Percentiles rank a stretch among this genome's conserved stretches.
Conservation (phyloP, 148 eudicot species). For the Persicaria maculosa region DNA sequence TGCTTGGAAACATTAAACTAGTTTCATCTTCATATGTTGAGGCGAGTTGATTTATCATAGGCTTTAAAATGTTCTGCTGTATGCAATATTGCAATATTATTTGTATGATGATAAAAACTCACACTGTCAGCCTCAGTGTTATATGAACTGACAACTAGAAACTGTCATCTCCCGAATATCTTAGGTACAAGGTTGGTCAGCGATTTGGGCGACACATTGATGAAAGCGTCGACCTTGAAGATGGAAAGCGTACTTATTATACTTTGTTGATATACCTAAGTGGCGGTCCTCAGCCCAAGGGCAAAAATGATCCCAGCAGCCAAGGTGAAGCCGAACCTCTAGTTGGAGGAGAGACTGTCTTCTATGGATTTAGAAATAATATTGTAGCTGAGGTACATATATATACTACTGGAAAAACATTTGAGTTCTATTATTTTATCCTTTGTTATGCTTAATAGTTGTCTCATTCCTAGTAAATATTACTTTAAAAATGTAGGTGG, state of each 20-base stretch:
- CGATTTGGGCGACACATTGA: conserved; percentile 90
- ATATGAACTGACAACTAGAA: not conserved
- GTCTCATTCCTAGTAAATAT: not conserved
- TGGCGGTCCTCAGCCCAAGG: conserved; percentile 47
- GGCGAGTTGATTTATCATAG: not conserved
- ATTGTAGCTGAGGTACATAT: conserved; percentile 72
- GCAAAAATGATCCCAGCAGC: conserved; percentile 36
- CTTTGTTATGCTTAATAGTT: not conserved
- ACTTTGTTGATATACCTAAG: conserved; percentile 81
- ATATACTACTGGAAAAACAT: not conserved
- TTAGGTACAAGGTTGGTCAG: conserved; percentile 87
- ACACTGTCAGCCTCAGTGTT: not conserved
- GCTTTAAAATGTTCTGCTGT: not conserved
- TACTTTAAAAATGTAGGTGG: conserved; percentile 40
- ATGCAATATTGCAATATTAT: not conserved
- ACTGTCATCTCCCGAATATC: conserved; percentile 6
- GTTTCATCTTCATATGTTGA: not conserved
- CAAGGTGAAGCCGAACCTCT: conserved; percentile 40
- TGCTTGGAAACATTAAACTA: not conserved
- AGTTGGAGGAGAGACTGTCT: conserved; percentile 95
- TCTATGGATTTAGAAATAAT: conserved; percentile 69
- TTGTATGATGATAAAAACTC: not conserved
- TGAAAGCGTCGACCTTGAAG: conserved; percentile 83
- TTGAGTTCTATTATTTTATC: not conserved
- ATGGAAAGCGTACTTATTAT: conserved; percentile 64